phyloP scores from a whole-genome alignment of 495 filamentous ascomycete species.

The Xylaria intraflava region DNA sequence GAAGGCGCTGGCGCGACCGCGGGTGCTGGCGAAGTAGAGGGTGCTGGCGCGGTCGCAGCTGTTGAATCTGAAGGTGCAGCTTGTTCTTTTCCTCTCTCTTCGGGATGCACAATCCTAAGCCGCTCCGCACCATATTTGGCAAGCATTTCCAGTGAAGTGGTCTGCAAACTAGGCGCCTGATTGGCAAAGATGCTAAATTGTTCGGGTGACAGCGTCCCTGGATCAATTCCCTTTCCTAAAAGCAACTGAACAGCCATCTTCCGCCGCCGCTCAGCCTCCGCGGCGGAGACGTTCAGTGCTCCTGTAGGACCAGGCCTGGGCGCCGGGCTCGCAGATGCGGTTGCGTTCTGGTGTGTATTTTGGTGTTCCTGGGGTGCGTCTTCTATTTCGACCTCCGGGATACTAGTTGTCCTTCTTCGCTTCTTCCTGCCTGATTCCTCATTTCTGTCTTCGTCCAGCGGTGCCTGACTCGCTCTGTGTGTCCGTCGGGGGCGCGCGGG shows the following conservation, averaged over 20 bases:
- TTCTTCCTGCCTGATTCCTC: constrained; percentile 23
- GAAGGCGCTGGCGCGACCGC: background rate
- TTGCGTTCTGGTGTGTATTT: background rate
- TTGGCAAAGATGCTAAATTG: constrained; percentile 48
- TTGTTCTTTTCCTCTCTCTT: constrained; percentile 18
- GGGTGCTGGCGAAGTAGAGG: constrained; percentile 4
- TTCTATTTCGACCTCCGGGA: constrained; percentile 18
- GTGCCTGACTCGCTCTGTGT: constrained; percentile 18
- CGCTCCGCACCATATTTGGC: constrained; percentile 38
- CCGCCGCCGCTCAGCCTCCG: constrained; percentile 35
- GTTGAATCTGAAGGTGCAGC: constrained; percentile 19
- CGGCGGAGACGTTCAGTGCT: constrained; percentile 37
- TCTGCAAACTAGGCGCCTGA: constrained; percentile 40
- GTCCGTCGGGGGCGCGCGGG: constrained; percentile 17
- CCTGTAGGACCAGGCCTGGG: background rate
- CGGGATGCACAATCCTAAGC: constrained; percentile 41
- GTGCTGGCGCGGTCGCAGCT: constrained; percentile 6
- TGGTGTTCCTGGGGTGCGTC: constrained; percentile 5
- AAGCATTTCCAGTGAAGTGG: constrained; percentile 40
- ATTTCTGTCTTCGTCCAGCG: constrained; percentile 16
- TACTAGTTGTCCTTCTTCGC: constrained; percentile 22
- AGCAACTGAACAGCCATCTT: constrained; percentile 38
- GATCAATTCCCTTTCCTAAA: constrained; percentile 28
- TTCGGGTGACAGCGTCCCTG: constrained; percentile 36
- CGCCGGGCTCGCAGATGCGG: constrained; percentile 7